Percentiles rank a stretch among this genome's conserved stretches.
Evolutionary conservation across 805 yeast species (phyloP).

Genomic region (Pichia membranifaciens): DNA sequence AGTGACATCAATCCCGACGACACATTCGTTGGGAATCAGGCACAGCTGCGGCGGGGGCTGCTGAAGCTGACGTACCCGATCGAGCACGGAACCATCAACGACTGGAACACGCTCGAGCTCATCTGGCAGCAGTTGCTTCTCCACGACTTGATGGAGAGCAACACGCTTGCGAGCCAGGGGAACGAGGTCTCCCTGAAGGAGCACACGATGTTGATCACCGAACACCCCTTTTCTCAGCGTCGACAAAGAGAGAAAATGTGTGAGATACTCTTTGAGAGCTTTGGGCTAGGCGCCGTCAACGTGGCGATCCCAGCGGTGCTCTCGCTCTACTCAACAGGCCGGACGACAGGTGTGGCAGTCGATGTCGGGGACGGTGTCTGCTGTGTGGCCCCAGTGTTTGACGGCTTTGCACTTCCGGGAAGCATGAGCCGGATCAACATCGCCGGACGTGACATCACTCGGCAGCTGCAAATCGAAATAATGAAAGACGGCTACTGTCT

Average conservation of each 20-base stretch:
- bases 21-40: constrained; percentile 66
- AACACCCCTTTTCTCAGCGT: constrained; percentile 77
- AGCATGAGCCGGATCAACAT: constrained; percentile 70
- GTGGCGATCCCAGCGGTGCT: constrained; percentile 71
- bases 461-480: constrained; percentile 60
- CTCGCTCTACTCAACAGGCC: constrained; percentile 79
- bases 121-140: constrained; percentile 69
- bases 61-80: constrained; percentile 66
- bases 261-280: constrained; percentile 64
- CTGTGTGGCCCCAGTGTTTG: constrained; percentile 82
- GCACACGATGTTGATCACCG: constrained; percentile 84
- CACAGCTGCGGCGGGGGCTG: constrained; percentile 75
- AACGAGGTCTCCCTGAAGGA: constrained; percentile 42
- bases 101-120: constrained; percentile 85
- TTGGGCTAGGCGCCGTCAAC: constrained; percentile 72
- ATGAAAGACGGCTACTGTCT: constrained; percentile 60
- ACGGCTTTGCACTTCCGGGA: constrained; percentile 75
- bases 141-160: constrained; percentile 28
- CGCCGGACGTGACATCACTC: constrained; percentile 85
- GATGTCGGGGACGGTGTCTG: constrained; percentile 95
- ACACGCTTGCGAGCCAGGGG: constrained; percentile 41
- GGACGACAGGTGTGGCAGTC: constrained; percentile 84
- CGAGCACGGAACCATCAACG: constrained; percentile 66
- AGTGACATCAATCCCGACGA: constrained; percentile 55
- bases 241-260: constrained; percentile 54